Conservation (phyloP, 176 grass and related monocot genomes). For the Urochloa ruziziensis region DNA sequence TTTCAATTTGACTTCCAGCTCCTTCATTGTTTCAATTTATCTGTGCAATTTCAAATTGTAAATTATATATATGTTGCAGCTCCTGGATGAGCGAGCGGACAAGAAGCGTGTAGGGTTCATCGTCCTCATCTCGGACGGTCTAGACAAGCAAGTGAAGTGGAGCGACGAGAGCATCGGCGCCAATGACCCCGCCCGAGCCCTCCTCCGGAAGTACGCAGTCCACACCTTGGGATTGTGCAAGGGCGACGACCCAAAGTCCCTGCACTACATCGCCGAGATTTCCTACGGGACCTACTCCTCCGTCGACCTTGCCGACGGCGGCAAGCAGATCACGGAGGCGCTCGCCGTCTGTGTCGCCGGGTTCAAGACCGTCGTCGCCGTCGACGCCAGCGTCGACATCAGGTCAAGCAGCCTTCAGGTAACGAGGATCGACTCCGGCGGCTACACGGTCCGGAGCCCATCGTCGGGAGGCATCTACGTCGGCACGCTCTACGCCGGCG, state of each 20-base stretch:
- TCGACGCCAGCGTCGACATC: neutral
- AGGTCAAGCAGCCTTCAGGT: neutral
- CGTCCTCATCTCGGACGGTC: neutral
- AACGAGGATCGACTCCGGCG: neutral
- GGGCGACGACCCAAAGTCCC: neutral
- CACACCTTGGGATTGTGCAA: neutral
- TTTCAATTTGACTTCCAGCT: too few species aligned
- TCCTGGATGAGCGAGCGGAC: neutral
- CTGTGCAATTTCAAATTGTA: too few species aligned
- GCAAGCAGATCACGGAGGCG: neutral
- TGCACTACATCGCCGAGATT: neutral
- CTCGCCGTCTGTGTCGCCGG: neutral
- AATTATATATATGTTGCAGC: neutral
- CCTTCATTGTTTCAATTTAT: too few species aligned
- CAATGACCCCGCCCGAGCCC: neutral
- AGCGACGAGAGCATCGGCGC: neutral
- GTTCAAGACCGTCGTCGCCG: neutral
- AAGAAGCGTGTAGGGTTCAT: neutral
- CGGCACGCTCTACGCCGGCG: neutral
- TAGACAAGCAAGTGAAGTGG: neutral
- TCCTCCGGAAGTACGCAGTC: neutral
- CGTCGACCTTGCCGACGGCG: neutral
- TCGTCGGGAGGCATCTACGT: neutral
- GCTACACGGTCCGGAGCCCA: neutral
- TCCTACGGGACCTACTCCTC: slow-evolving; percentile 1